A percentile compares a stretch with the other conserved stretches of the same genome.
Evolutionary conservation across 225 moss, liverwort and hornwort species (phyloP).

Genomic region (Takakia lepidozioides): DNA sequence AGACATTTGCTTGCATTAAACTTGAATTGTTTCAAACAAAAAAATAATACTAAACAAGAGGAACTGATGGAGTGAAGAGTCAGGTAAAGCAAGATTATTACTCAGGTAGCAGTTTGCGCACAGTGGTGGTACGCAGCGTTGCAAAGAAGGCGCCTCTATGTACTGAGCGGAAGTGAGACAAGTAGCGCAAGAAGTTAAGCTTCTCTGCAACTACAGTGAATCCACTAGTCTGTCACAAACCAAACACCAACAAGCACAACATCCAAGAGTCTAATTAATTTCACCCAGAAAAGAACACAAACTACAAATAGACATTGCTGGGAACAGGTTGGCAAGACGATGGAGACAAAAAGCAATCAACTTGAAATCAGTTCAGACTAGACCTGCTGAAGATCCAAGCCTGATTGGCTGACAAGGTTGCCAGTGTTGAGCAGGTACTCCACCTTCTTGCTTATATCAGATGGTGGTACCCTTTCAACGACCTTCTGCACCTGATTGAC

Average conservation of each 20-base stretch:
- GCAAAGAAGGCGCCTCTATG: conserved; percentile 95
- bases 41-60: no score
- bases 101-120: conserved; percentile 97
- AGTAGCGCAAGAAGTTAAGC: conserved; percentile 86
- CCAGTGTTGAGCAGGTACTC: conserved; percentile 93
- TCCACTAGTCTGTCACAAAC: conserved; percentile 51
- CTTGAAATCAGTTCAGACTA: background rate
- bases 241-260: background rate
- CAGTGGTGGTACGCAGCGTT: conserved; percentile 79
- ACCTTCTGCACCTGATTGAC: conserved; percentile 78
- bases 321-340: no score
- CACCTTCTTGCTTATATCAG: conserved; percentile 73
- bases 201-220: conserved; percentile 94
- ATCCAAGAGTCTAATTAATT: background rate
- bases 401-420: conserved; percentile 73
- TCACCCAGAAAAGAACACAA: background rate
- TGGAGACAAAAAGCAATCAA: no score
- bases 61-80: no score
- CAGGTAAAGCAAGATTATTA: conserved; percentile 14
- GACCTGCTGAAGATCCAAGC: conserved; percentile 95
- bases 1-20: no score
- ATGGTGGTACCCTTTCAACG: conserved; percentile 51
- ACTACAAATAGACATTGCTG: no score
- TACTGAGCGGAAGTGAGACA: conserved; percentile 96
- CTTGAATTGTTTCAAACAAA: no score